Evolutionary conservation across 2,329 filamentous ascomycete genomes (phyloP), one percentile per base, ranked within the genome.

Genomic region (Didymosphaeria variabile): DNA sequence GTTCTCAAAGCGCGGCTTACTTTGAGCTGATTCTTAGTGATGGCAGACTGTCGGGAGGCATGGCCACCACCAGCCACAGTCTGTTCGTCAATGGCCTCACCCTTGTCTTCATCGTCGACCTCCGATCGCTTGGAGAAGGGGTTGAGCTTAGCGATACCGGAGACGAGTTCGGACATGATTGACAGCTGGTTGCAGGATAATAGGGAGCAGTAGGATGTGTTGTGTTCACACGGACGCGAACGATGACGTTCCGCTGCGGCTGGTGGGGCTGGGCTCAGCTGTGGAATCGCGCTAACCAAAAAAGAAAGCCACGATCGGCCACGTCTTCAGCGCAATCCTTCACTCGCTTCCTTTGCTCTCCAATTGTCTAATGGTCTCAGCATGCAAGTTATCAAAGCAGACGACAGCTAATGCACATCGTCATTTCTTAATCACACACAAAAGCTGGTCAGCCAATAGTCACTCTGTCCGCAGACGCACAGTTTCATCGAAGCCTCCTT

Each of bases 1-100:
- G 80, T 80, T 60, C 83, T 84, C 46, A 91, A 72, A 0, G 86
- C 85, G 61, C 81, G 80, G 77, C 88, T 90, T 66, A 90, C 85
- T 54, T 84, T 81, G 29, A 91, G 81, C 58, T 86, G 79, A 45
- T 82, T 81, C 62, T 85, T 85, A 10, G 83, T 83, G 32, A 83
- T 82, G 34, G 80, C 77, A 13, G 82, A 82, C 55, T 77, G 74
- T 40, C 82, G 81, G n/a, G 79, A 78, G 56, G 81, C 81, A 72
- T 86, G 86, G 47, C 87, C 87, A n/a, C 87, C 87, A 34, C 87
- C 87, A 1, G 86, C 88, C 12, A 89, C 75, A 5, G 78, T 79
- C 32, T 74, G 70, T 31, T 67, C 71, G 65, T 86, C 84, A 61
- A 87, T 82, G 52, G 80, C 79, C 60, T 87, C 84, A 58, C 86